Evolutionary conservation across 495 filamentous ascomycete species (phyloP).

Genomic region (Aspergillus panamensis): DNA sequence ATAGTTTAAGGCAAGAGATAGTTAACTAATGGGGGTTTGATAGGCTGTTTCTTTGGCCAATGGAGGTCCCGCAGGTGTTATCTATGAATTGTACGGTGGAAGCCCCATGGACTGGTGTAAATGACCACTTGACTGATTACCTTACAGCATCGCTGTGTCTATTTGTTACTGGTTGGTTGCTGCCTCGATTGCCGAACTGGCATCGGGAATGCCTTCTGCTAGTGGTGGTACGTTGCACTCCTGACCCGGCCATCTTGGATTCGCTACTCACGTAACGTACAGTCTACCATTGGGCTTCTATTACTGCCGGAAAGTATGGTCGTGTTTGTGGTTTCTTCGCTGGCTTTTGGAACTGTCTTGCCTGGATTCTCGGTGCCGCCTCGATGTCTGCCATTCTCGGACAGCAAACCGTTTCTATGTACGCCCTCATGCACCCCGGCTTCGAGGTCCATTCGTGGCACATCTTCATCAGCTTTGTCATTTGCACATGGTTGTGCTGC

Average conservation of each 20-base stretch:
- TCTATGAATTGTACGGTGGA: slow-evolving; percentile 20
- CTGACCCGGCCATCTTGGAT: neutral
- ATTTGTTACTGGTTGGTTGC: slow-evolving; percentile 25
- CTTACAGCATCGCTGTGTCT: slow-evolving; percentile 14
- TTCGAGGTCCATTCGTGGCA: slow-evolving; percentile 67
- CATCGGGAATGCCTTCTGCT: slow-evolving; percentile 73
- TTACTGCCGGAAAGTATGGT: slow-evolving; percentile 69
- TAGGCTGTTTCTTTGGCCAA: slow-evolving; percentile 14
- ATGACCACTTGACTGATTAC: neutral
- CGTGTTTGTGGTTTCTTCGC: slow-evolving; percentile 71
- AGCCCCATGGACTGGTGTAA: neutral
- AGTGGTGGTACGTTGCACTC: slow-evolving; percentile 51
- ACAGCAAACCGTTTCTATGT: slow-evolving; percentile 67
- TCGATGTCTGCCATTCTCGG: slow-evolving; percentile 65
- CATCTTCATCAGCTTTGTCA: slow-evolving; percentile 66
- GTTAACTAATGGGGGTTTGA: neutral
- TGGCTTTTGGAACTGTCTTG: slow-evolving; percentile 76
- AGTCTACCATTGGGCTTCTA: slow-evolving; percentile 80
- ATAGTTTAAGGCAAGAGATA: neutral
- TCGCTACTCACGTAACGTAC: neutral
- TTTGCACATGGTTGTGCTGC: slow-evolving; percentile 64
- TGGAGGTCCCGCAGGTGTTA: slow-evolving; percentile 20
- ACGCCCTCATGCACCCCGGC: slow-evolving; percentile 63
- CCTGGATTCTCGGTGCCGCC: slow-evolving; percentile 64
- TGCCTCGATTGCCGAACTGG: slow-evolving; percentile 43